These are phyloP conservation scores for Ogataea naganishii DNA, from an alignment of 805 yeast species.

Conservation along the genomic window DNA sequence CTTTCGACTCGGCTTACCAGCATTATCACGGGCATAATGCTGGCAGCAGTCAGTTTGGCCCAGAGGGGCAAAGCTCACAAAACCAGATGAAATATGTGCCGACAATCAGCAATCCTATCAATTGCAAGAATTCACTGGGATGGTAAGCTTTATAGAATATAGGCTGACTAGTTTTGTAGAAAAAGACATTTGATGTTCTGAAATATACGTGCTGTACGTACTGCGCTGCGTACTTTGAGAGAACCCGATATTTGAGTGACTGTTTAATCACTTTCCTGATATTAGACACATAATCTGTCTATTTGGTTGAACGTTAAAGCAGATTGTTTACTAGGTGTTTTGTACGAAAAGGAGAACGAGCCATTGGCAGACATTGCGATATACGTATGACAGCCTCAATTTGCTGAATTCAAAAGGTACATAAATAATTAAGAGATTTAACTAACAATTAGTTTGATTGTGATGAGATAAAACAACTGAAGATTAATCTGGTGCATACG, in stretches of 20 bases:
- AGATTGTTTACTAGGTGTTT: slow-evolving; percentile 1
- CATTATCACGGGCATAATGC: slow-evolving; percentile 7
- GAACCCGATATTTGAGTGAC: background rate
- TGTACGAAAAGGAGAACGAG: too few species aligned
- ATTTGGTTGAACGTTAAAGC: background rate
- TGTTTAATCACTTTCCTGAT: slow-evolving; percentile 1
- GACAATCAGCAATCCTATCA: slow-evolving; percentile 59
- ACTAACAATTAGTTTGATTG: too few species aligned
- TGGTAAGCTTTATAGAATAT: slow-evolving; percentile 32
- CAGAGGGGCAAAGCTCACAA: too few species aligned
- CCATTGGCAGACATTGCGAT: too few species aligned
- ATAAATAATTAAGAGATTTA: too few species aligned
- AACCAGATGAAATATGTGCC: slow-evolving; percentile 28
- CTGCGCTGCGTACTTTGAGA: background rate
- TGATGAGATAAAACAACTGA: too few species aligned
- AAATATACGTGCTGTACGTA: background rate
- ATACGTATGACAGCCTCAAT: too few species aligned
- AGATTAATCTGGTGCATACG: too few species aligned
- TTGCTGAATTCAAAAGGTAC: too few species aligned
- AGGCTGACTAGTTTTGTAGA: background rate
- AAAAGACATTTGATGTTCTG: background rate
- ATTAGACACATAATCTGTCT: slow-evolving; percentile 1
- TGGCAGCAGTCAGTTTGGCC: slow-evolving; percentile 19
- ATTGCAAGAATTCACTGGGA: slow-evolving; percentile 63
- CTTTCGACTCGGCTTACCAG: slow-evolving; percentile 15